Evolutionary conservation across 306 rosid species (phyloP).

Genomic region (Prosopis cineraria): DNA sequence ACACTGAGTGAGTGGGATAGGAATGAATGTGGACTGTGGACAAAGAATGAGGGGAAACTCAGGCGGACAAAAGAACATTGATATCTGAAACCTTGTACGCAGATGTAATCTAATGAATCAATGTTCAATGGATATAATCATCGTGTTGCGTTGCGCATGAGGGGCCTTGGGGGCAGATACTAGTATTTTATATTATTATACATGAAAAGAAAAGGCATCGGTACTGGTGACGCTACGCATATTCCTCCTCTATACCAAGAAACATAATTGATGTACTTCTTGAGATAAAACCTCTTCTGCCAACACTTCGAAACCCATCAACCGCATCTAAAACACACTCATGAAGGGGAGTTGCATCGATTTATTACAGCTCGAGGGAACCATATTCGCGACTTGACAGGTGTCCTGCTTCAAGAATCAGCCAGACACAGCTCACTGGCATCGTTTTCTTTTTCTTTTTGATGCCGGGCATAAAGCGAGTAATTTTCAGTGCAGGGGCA

Average conservation of each 20-base stretch:
- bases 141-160: conserved; percentile 55
- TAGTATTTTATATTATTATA: not conserved
- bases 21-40: conserved; percentile 45
- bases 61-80: conserved; percentile 43
- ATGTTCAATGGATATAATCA: conserved; percentile 60
- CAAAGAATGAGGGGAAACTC: conserved; percentile 17
- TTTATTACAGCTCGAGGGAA: conserved; percentile 19
- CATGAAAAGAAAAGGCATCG: not conserved
- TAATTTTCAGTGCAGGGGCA: not conserved
- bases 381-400: conserved; percentile 5
- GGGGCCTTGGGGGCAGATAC: conserved; percentile 42
- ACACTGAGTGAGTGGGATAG: conserved; percentile 14
- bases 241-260: conserved; percentile 30
- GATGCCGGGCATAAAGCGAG: not conserved
- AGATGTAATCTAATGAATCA: conserved; percentile 30
- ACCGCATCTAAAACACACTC: conserved; percentile 33
- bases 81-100: conserved; percentile 34
- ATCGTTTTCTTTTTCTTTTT: conserved; percentile 28
- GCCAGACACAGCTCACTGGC: conserved; percentile 23
- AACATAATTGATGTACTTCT: conserved; percentile 46
- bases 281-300: conserved; percentile 10
- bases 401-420: conserved; percentile 30
- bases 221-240: conserved; percentile 44
- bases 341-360: conserved; percentile 33
- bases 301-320: conserved; percentile 33